Conservation (phyloP, 371 early-diverging fungal species). For the Mortierella sp. region DNA sequence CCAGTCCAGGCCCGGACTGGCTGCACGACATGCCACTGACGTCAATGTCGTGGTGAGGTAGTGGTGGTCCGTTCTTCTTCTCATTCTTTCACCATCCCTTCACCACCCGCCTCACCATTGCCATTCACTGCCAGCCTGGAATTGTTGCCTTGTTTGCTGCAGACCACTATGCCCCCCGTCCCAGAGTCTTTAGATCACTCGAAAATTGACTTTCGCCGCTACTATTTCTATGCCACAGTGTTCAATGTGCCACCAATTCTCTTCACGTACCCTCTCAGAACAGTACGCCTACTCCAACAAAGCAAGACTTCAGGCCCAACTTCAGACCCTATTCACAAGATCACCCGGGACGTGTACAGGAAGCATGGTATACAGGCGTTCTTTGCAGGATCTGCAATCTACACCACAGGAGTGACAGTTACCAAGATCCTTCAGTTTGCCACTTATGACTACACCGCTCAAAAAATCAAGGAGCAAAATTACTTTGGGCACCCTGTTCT, state of each 20-base stretch:
- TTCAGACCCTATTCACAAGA: conserved; percentile 30
- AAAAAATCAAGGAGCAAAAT: conserved; percentile 23
- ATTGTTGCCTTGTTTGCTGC: background rate
- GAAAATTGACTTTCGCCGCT: conserved; percentile 41
- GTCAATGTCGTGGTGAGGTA: too few relatives aligned
- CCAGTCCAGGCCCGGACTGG: too few relatives aligned
- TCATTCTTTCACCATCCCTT: too few relatives aligned
- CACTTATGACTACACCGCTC: conserved; percentile 39
- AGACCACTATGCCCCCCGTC: conserved; percentile 27
- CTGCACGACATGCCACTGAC: too few relatives aligned
- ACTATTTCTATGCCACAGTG: conserved; percentile 45
- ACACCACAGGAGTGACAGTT: conserved; percentile 28
- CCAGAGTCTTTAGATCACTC: conserved; percentile 34
- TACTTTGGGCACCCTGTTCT: conserved; percentile 26
- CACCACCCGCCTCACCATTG: too few relatives aligned
- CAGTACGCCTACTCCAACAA: conserved; percentile 48
- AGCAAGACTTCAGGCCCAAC: conserved; percentile 19
- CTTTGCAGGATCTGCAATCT: conserved; percentile 40
- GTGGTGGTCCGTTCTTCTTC: too few relatives aligned
- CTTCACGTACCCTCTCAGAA: conserved; percentile 38
- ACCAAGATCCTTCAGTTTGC: conserved; percentile 49
- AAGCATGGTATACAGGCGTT: conserved; percentile 32
- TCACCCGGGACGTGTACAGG: conserved; percentile 23
- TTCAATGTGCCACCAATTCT: conserved; percentile 40
- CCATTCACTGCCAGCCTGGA: too few relatives aligned